Base-by-base conservation (phyloP, 176 grass and related monocot species). In the Puya raimondii region DNA sequence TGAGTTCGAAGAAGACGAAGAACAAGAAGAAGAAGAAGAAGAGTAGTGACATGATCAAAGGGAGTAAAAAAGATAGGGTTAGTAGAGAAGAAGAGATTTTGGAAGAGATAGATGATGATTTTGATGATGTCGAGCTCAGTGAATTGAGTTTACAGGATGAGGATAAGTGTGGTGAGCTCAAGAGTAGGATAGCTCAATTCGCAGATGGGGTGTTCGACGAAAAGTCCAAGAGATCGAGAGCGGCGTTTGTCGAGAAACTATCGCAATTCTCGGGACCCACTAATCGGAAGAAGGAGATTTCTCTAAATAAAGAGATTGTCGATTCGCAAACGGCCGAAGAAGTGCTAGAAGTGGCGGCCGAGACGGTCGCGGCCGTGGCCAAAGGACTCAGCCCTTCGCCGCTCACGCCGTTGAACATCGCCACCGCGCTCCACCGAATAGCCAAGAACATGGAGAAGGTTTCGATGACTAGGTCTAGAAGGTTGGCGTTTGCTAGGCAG, bases 361-460 rank as follows among this genome's bases (percentile, higher is more conserved):
- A 90, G 61, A 78, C 80, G 29, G 70, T 96, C 26, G 47, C 14
- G 0, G 81, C 74, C 1, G 89, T 92, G 33, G 79, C 88, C 12
- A 96, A 92, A 74, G 88, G 88, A 2, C 84, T 96, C 73, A 92
- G 82, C 57, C 93, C 93, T 59, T 96, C 93, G 0, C 89, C 93
- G 0, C 84, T 96, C 14, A 90, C 81, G 2, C 88, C 93, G 7
- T 80, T 91, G 56, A 96, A 96, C 80, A 83, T 96, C 2, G 93
- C 93, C 74, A 92, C 93, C 3, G 89, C 88, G 25, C 82, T 96
- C 51, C 93, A 96, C 79, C 86, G 93, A 64, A 96, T 96, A n/a
- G 93, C 86, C 18, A 92, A 73, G 79, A 96, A 92, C 88, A 96
- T 96, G 89, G 93, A 96, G 64, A 67, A 74, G 6, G 88, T 96